Base-by-base conservation (phyloP, 176 grass and related monocot species). In the Oryza meyeriana region DNA sequence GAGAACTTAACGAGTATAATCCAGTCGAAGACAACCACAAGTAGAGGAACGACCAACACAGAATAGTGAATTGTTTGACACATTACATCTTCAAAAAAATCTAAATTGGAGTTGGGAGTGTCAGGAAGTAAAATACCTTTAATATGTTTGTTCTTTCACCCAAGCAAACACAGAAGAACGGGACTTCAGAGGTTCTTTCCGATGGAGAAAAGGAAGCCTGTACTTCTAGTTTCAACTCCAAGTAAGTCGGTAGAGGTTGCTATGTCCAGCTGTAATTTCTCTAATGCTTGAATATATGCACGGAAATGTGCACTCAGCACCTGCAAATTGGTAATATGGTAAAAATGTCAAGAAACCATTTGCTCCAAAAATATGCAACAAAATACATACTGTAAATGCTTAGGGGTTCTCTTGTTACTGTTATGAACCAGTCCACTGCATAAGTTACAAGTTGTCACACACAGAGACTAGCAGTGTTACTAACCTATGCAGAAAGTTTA, bases 211-310 rank as follows among this genome's bases (percentile, higher is more conserved):
- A 95, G 89, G 76, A 93, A 92, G 64, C 89, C 81, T 18, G 90
- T 80, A 76, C 90, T 98, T 84, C 96, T 91, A 85, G 96, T 93
- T 85, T 98, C 96, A 31, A 98, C 90, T 39, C 96, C 96, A 90
- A 98, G 89, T 77, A 98, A 86, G 31, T 98, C 96, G 1, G 96
- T 93, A 77, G 96, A 89, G 63, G 93, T 93, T 67, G 96, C 96
- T 89, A 98, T 98, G 86, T 95, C 96, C 84, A 93, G 61, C 76
- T 95, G 92, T 57, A 98, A 78, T 87, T 95, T 98, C 85, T 98
- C 96, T 77, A 98, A 67, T 64, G 93, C 96, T 98, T 95, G 93
- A 90, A 98, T 95, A 64, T 98, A 98, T 27, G 96, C 93, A 67
- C 90, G 86, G 57, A 98, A 98, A 93, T 98, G 96, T 80, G 93